Evolutionary conservation across 371 early-diverging fungal species (phyloP).

Genomic region (Dichotomocladium elegans): DNA sequence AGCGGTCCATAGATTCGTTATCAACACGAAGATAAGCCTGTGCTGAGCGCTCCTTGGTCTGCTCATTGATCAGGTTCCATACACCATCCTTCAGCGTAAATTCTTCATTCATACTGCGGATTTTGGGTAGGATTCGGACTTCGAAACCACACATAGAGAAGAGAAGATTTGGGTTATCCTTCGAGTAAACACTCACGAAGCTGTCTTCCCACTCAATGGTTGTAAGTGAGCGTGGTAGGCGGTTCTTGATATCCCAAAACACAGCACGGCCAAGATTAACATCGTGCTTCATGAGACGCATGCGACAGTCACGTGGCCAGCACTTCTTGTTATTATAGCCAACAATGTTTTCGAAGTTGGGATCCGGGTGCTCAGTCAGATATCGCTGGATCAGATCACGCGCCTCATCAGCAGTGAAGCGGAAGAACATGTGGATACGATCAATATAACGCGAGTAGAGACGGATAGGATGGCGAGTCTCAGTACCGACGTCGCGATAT

Average conservation of each 20-base stretch:
- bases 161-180: conserved; percentile 95
- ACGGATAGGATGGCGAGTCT: conserved; percentile 95
- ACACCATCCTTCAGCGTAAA: conserved; percentile 93
- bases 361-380: conserved; percentile 97
- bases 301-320: conserved; percentile 98
- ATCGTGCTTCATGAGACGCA: conserved; percentile 99
- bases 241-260: conserved; percentile 98
- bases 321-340: conserved; percentile 96
- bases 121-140: conserved; percentile 87
- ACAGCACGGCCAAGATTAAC: conserved; percentile 80
- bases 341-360: conserved; percentile 98
- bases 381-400: conserved; percentile 95
- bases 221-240: conserved; percentile 94
- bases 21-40: conserved; percentile 95
- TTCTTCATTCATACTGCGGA: conserved; percentile 80
- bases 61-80: conserved; percentile 95
- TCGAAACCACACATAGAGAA: conserved; percentile 92
- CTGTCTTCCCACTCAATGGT: conserved; percentile 98
- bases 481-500: conserved; percentile 89
- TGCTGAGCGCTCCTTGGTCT: conserved; percentile 96
- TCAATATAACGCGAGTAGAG: conserved; percentile 95
- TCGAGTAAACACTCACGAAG: conserved; percentile 94
- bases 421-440: conserved; percentile 89
- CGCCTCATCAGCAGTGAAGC: conserved; percentile 91
- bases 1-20: conserved; percentile 86